phyloP scores from a whole-genome alignment of 2,329 filamentous ascomycete species.

The Penicillium fuscoglaucum region DNA sequence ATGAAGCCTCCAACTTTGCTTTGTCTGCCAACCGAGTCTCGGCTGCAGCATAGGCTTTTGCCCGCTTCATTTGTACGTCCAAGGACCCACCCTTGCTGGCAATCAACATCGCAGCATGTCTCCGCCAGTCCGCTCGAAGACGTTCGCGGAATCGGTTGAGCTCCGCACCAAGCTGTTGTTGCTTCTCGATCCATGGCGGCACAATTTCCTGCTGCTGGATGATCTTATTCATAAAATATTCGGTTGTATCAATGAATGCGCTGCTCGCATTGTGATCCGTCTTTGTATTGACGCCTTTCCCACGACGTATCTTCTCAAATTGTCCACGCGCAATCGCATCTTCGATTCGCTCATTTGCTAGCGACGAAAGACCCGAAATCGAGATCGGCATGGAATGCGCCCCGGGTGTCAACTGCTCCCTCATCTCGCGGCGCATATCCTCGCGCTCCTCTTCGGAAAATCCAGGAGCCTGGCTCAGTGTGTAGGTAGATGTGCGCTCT shows the following conservation, averaged over 20 bases:
- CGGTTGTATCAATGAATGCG: conserved; percentile 92
- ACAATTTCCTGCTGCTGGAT: conserved; percentile 95
- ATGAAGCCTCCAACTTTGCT: conserved; percentile 27
- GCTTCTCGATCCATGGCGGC: conserved; percentile 98
- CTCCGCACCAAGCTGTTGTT: conserved; percentile 78
- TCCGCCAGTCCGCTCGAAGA: conserved; percentile 79
- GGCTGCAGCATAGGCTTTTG: conserved; percentile 71
- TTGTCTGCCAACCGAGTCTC: conserved; percentile 54
- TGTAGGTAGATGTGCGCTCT: conserved; percentile 59
- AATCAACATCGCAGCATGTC: conserved; percentile 78
- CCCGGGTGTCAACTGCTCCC: conserved; percentile 74
- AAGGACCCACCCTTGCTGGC: conserved; percentile 73
- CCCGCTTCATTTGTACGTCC: conserved; percentile 69
- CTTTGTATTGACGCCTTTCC: conserved; percentile 67
- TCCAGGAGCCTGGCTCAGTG: conserved; percentile 54
- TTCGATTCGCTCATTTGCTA: conserved; percentile 91
- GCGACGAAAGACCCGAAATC: conserved; percentile 72
- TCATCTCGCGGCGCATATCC: conserved; percentile 69
- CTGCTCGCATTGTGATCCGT: conserved; percentile 79
- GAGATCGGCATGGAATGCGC: conserved; percentile 73
- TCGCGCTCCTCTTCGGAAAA: conserved; percentile 72
- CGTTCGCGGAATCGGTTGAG: conserved; percentile 69
- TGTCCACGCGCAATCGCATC: conserved; percentile 89
- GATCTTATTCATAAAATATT: conserved; percentile 98
- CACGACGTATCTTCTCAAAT: conserved; percentile 80